Conservation (phyloP, 345 rosid genomes). For the Ricinus communis region DNA sequence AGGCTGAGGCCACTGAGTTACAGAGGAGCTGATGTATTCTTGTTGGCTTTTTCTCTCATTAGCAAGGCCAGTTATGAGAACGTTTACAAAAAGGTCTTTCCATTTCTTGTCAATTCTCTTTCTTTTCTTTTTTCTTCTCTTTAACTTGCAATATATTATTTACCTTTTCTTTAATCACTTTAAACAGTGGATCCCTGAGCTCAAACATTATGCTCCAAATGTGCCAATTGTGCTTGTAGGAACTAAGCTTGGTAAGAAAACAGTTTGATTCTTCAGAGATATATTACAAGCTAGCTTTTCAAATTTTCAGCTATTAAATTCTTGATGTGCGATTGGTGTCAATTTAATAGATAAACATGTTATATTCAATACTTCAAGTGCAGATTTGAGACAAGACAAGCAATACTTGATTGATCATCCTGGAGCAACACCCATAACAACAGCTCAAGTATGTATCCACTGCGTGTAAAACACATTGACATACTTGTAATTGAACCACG, state of each 20-base stretch:
- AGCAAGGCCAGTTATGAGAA: slow-evolving; percentile 87
- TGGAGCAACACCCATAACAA: slow-evolving; percentile 58
- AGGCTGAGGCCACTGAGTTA: slow-evolving; percentile 78
- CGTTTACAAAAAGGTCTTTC: slow-evolving; percentile 60
- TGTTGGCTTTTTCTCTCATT: slow-evolving; percentile 71
- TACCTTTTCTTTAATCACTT: background rate
- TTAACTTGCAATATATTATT: background rate
- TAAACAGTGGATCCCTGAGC: slow-evolving; percentile 79
- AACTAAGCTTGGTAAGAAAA: slow-evolving; percentile 63
- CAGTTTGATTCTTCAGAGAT: background rate
- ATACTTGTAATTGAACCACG: background rate
- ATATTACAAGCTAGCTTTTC: background rate
- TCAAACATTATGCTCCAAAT: slow-evolving; percentile 69
- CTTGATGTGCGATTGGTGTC: too few species aligned
- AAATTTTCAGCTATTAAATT: background rate
- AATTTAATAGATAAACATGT: background rate
- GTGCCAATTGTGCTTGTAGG: slow-evolving; percentile 80
- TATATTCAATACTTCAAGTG: background rate
- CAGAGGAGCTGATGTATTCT: slow-evolving; percentile 86
- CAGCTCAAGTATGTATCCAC: slow-evolving; percentile 48
- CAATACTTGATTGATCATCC: slow-evolving; percentile 61
- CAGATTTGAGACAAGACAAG: slow-evolving; percentile 69
- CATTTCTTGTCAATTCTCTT: background rate
- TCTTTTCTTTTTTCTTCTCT: background rate
- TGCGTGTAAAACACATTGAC: background rate